Base-by-base conservation (phyloP, 768 basidiomycete genomes). In the Obba rivulosa region DNA sequence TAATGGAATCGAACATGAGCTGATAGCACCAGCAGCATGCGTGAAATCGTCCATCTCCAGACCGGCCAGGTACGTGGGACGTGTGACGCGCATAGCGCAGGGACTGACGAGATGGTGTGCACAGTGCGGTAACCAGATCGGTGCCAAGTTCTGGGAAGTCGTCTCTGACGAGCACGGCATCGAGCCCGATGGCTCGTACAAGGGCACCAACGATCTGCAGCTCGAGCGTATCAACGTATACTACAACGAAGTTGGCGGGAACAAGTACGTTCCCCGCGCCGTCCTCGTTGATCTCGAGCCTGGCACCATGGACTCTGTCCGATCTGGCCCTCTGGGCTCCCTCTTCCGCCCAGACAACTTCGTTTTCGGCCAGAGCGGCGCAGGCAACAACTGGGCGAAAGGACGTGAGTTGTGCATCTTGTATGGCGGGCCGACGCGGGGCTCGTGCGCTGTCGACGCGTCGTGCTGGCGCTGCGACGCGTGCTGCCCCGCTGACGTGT, bases 341-440 rank as follows among this genome's bases (percentile, higher is more conserved):
- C 83, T 98, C 56, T 97, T 96, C 89, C 85, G 92, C 61, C 94
- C 94, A 34, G 94, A 96, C 74, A 97, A 96, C 80, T 95, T 95
- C 64, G 92, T 97, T 62, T 96, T 94, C 57, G 95, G 93, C 48
- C 95, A 98, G 72, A 92, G 84, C 69, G 93, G 93, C 72, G 95
- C 93, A 59, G 94, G 95, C 65, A 97, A 99, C 83, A 98, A 98
- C 76, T 98, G 96, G 96, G 95, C 96, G 20, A 99, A 98, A 85
- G 95, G 95, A 78, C 88, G 87, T 92, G 64, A 80, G 91, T 87
- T 34, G 42, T 43, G 28, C 38, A n/a, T 24, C 3, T 44, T 31
- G 8, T 18, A 18, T 41, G 22, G 22, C 34, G 17, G 24, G 1
- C 28, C 35, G 14, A 21, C 22, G 14, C 21, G 28, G n/a, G 41